Evolutionary conservation across 2,329 filamentous ascomycete genomes (phyloP), one percentile per base, ranked within the genome.

Genomic region (Emmonsiellopsis sp.): DNA sequence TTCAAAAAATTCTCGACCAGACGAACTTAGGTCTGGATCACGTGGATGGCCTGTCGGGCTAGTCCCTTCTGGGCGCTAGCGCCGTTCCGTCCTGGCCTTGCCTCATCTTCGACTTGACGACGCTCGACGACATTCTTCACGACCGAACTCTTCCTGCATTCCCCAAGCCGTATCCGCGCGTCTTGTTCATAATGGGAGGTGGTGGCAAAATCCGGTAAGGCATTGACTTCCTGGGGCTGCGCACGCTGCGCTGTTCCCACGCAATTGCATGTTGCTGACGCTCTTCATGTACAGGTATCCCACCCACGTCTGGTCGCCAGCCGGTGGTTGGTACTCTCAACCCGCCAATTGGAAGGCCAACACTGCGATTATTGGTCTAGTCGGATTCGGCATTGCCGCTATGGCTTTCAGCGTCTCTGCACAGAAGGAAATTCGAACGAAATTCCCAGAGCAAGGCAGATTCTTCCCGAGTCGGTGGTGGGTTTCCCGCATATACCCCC

Each of bases 281-380:
- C 14, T 14, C 14, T 55, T 52, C 13, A n/a, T 27, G n/a, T 27
- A 32, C 46, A 95, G 89, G 68, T 95, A 95, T 75, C 91, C 90
- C 72, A 96, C 95, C 80, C 92, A 98, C 80, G 89, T 98, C 80
- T 98, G 93, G 93, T 97, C 93, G 67, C 93, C 93, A 57, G 80
- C 92, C 60, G 93, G 93, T 80, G 93, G 93, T 74, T 98, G 93
- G 93, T 98, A 98, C 74, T 77, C 86, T 52, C 92, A 95, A 71
- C 93, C 93, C 52, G 78, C 81, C 62, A 98, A 98, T 80, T 98
- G 93, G 93, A 93, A 87, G 71, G 75, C 77, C 65, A 98, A 98
- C 78, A 98, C 93, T 5, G 79, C 85, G 53, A 77, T 93, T 61
- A 83, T 90, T 68, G 81, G 81, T 56, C 79, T 76, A 47, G 80